phyloP scores from a whole-genome alignment of 2,329 filamentous ascomycete species.

The Alternaria arborescens region DNA sequence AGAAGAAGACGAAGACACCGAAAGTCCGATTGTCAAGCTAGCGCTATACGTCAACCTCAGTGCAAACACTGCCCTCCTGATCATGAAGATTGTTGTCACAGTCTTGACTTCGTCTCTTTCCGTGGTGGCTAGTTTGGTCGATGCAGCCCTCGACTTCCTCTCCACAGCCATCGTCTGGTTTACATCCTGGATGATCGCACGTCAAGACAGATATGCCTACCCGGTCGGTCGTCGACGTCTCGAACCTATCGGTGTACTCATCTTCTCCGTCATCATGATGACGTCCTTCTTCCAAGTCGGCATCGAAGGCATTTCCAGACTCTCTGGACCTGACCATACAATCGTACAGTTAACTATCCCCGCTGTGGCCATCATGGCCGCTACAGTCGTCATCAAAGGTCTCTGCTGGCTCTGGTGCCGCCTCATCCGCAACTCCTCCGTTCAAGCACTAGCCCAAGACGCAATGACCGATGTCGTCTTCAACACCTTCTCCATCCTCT shows the following conservation, averaged over 20 bases:
- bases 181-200: constrained; percentile 77
- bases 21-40: constrained; percentile 78
- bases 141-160: constrained; percentile 81
- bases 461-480: constrained; percentile 83
- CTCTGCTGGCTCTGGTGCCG: constrained; percentile 89
- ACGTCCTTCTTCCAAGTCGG: constrained; percentile 83
- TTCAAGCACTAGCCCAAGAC: constrained; percentile 78
- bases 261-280: constrained; percentile 88
- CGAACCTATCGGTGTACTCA: constrained; percentile 79
- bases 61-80: constrained; percentile 78
- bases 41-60: constrained; percentile 87
- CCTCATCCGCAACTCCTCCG: constrained; percentile 83
- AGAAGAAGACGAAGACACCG: constrained; percentile 76
- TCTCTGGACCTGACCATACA: constrained; percentile 68
- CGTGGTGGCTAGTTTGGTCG: constrained; percentile 80
- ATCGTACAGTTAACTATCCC: constrained; percentile 77
- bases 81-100: constrained; percentile 79
- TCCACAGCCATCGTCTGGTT: constrained; percentile 83
- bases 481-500: constrained; percentile 88
- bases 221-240: constrained; percentile 79
- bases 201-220: constrained; percentile 77
- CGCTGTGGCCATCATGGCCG: constrained; percentile 80
- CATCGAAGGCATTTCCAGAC: constrained; percentile 72
- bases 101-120: constrained; percentile 82
- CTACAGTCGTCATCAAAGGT: constrained; percentile 83